Base-by-base conservation (phyloP, 2,329 filamentous ascomycete species). In the Cercospora zeae-maydis region DNA sequence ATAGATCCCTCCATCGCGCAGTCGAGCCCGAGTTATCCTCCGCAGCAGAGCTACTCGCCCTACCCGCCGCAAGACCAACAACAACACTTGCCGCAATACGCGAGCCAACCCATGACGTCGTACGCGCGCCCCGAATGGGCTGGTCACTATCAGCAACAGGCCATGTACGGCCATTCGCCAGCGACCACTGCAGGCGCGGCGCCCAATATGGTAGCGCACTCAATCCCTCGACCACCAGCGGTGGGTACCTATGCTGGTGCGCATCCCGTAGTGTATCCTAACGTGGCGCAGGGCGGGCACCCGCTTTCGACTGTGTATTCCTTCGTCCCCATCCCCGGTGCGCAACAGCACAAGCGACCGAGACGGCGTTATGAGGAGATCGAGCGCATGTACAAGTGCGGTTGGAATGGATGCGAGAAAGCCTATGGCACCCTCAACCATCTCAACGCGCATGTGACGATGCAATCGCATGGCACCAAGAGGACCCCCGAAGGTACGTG, bases 351-450 rank as follows among this genome's bases (percentile, higher is more conserved):
- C 77, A 99, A 99, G 82, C 87, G 95, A 63, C 95, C 95, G 11
- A 86, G 95, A 67, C 84, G 95, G 72, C 87, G 95, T 59, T 99
- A 97, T 73, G 95, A 99, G 78, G 95, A 99, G 76, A 99, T 99
- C 71, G 95, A 99, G 81, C 88, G 95, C 75, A 98, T 99, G 95
- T 98, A 99, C 83, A 98, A 98, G 79, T 99, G 95, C 75, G 95
- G 93, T 27, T 98, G 92, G 91, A 93, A 97, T 69, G 93, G 93
- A 8, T 99, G 95, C 75, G 95, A 99, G 78, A 99, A 99, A 80
- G 95, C 95, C 2, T 99, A 99, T 71, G 95, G 95, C 64, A 99
- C 95, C 53, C 80, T 99, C 66, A 99, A 99, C 77, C 95, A 99
- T 76, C 78, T 99, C 70, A 99, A 99, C 75, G 95, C 95, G 39